A percentile compares a stretch with the other conserved stretches of the same genome.
phyloP scores from a whole-genome alignment of 305 asterid species.

The Fraxinus velutina region DNA sequence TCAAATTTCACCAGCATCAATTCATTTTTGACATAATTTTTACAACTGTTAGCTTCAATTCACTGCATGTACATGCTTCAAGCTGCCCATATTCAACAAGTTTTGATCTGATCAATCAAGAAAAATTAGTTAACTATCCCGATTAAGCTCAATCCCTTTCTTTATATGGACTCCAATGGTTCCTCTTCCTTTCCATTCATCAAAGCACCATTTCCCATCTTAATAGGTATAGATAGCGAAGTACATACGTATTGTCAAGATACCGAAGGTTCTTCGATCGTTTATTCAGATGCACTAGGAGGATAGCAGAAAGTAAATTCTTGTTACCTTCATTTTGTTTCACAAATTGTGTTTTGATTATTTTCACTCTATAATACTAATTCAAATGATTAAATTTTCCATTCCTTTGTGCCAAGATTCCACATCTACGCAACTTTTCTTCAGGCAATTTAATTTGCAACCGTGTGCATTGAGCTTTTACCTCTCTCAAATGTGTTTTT shows the following conservation, averaged over 20 bases:
- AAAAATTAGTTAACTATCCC: background rate
- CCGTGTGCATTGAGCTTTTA: background rate
- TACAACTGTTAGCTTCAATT: background rate
- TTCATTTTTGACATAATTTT: background rate
- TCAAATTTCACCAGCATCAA: background rate
- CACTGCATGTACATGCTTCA: background rate
- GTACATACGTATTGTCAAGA: background rate
- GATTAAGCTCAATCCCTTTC: background rate
- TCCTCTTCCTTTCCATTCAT: background rate
- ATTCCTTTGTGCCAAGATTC: background rate
- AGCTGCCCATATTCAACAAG: background rate
- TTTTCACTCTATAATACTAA: background rate
- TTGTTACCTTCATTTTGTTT: background rate
- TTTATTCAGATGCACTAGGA: background rate
- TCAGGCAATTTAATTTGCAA: background rate
- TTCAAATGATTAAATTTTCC: background rate
- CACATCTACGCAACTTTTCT: background rate
- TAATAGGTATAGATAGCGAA: background rate
- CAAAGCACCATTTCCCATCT: background rate
- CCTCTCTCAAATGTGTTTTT: background rate
- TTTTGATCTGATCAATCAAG: background rate
- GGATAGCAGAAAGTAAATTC: background rate
- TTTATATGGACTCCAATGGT: background rate
- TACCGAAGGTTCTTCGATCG: background rate
- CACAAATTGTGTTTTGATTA: background rate